Base-by-base conservation (phyloP, 164 flowering plant species). In the Stephania yunnanensis region DNA sequence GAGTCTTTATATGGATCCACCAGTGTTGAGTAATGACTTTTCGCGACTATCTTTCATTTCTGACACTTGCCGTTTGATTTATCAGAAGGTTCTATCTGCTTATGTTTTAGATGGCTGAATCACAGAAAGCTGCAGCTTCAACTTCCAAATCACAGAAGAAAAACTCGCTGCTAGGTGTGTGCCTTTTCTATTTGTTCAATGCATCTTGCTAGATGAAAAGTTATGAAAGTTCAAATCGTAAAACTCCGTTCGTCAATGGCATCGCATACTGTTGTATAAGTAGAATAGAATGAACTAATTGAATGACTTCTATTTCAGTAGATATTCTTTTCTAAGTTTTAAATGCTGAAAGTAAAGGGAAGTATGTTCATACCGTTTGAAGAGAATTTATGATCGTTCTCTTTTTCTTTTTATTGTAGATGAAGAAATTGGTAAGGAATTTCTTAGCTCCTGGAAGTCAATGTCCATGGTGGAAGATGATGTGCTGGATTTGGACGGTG, bases 371-470 rank as follows among this genome's bases (percentile, higher is more conserved):
- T 72, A 48, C 46, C 15, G 29, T 9, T 63, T 70, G 20, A 45
- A 12, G 58, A 48, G 42, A 75, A 46, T 13, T 2, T 68, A 1
- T 52, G 5, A 66, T 76, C 70, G 68, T 77, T 44, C 13, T 71
- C 31, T 22, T 30, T 8, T 82, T 75, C 73, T 44, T 25, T 64
- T 31, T 81, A 29, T 76, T 76, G 77, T 87, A 92, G 98, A 90
- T 84, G 84, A 89, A 20, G 95, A 87, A 70, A 76, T 91, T 74
- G 96, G 87, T 70, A 87, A 87, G 22, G 92, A 90, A 15, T 89
- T 94, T 75, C 87, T 91, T 74, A 82, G 80, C 73, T 88, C 92
- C 73, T 95, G 97, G 97, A 92, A 90, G 73, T 81, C 94, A 45
- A 82, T 81, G 80, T 82, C 91, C 44, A 80, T 81, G 76, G 75